A percentile compares a stretch with the other conserved stretches of the same genome.
Evolutionary conservation across 2,329 filamentous ascomycete genomes (phyloP).

Genomic region (Diaporthe aspalathi): DNA sequence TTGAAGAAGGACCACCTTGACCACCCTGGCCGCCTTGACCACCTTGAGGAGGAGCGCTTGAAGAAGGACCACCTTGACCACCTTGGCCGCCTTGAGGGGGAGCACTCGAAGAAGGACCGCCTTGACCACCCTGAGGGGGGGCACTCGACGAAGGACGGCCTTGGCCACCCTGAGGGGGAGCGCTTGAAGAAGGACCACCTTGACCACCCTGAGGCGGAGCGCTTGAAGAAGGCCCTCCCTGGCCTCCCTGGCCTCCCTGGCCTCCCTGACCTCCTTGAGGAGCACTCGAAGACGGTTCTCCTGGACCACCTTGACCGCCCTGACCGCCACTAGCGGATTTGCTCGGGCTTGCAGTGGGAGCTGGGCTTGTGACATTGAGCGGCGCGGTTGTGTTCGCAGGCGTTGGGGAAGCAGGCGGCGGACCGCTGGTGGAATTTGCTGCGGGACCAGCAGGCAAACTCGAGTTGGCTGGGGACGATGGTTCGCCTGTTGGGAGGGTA

Average conservation of each 20-base stretch:
- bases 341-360: conserved; percentile 22
- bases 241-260: not conserved
- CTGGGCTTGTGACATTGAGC: conserved; percentile 29
- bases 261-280: conserved; percentile 13
- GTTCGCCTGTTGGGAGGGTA: conserved; percentile 22
- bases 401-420: conserved; percentile 13
- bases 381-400: conserved; percentile 30
- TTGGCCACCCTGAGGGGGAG: conserved; percentile 21
- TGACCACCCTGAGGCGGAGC: not conserved
- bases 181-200: not conserved
- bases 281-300: conserved; percentile 1
- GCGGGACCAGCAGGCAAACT: conserved; percentile 27
- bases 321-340: not conserved
- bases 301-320: conserved; percentile 22
- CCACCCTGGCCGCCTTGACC: conserved; percentile 4
- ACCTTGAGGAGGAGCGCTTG: not conserved
- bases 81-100: not conserved
- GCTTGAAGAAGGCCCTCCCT: not conserved
- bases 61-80: not conserved
- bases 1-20: not conserved
- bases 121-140: conserved; percentile 10
- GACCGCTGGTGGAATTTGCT: conserved; percentile 31
- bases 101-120: too few species aligned
- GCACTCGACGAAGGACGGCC: conserved; percentile 5
- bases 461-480: conserved; percentile 17